Conservation (phyloP, 352 stramenopile genomes). For the Phytophthora europaea region DNA sequence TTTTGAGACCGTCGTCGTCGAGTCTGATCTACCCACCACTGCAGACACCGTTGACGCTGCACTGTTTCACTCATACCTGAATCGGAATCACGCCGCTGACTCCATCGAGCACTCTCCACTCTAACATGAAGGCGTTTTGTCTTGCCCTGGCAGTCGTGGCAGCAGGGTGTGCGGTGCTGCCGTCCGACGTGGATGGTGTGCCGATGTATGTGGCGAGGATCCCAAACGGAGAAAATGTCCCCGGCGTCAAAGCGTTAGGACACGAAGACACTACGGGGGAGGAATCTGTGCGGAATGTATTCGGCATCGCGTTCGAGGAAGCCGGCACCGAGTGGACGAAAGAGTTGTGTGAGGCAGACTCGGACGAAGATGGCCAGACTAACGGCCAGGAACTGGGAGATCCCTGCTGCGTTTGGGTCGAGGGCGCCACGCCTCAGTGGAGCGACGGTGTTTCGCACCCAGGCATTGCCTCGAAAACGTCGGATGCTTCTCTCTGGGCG, state of each 20-base stretch:
- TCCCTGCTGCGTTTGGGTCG: slow-evolving; percentile 74
- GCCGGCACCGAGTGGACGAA: slow-evolving; percentile 45
- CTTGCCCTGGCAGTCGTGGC: background rate
- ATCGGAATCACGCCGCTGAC: background rate
- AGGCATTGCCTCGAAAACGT: slow-evolving; percentile 28
- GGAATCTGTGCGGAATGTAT: slow-evolving; percentile 42
- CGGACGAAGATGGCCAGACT: slow-evolving; percentile 81
- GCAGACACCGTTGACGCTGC: background rate
- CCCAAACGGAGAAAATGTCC: slow-evolving; percentile 45
- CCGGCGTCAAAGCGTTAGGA: slow-evolving; percentile 39
- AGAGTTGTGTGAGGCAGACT: slow-evolving; percentile 71
- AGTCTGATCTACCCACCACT: slow-evolving; percentile 15
- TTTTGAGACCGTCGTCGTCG: slow-evolving; percentile 19
- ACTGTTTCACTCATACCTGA: background rate
- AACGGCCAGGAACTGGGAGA: slow-evolving; percentile 90
- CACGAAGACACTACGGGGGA: slow-evolving; percentile 37
- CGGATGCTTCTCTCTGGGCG: slow-evolving; percentile 32
- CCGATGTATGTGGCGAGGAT: slow-evolving; percentile 29
- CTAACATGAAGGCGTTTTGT: slow-evolving; percentile 4
- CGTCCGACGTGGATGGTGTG: slow-evolving; percentile 9
- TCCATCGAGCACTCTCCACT: background rate
- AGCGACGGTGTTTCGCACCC: slow-evolving; percentile 37
- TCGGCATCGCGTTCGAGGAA: slow-evolving; percentile 55
- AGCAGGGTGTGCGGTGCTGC: slow-evolving; percentile 1
- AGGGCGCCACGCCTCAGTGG: slow-evolving; percentile 23